Conservation (phyloP, 2,329 filamentous ascomycete species). For the Beauveria brongniartii region DNA sequence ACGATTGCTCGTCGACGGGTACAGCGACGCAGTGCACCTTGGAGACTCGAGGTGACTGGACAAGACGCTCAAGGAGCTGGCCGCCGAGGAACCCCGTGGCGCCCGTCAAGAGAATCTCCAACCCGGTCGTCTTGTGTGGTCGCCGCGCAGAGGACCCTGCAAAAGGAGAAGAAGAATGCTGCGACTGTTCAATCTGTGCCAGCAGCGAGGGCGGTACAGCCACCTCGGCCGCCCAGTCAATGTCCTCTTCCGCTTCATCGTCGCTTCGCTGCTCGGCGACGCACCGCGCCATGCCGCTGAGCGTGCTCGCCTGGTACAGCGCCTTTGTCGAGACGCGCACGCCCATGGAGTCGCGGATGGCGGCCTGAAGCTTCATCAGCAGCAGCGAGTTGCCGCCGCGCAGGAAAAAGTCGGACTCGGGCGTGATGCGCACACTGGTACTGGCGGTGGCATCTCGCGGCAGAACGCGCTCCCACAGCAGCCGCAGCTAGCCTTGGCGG, state of each 20-base stretch:
- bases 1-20: constrained; percentile 8
- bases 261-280: background rate
- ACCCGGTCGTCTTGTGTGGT: background rate
- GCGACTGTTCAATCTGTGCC: background rate
- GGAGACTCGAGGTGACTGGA: constrained; percentile 21
- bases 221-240: background rate
- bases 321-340: constrained; percentile 25
- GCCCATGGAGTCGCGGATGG: constrained; percentile 25
- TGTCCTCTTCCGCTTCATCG: background rate
- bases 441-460: background rate
- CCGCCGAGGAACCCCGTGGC: constrained; percentile 32
- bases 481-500: background rate
- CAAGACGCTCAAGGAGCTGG: constrained; percentile 27
- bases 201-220: background rate
- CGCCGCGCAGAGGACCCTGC: background rate
- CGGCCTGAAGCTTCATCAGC: constrained; percentile 27
- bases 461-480: constrained; percentile 9
- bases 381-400: constrained; percentile 34
- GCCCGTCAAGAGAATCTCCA: constrained; percentile 26
- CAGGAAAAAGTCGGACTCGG: constrained; percentile 30
- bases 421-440: constrained; percentile 1
- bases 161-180: too few species aligned
- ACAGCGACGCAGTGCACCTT: constrained; percentile 38
- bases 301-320: constrained; percentile 29
- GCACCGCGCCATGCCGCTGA: constrained; percentile 29